Evolutionary conservation across 176 grass and related monocot genomes (phyloP).

Genomic region (Avena atlantica): DNA sequence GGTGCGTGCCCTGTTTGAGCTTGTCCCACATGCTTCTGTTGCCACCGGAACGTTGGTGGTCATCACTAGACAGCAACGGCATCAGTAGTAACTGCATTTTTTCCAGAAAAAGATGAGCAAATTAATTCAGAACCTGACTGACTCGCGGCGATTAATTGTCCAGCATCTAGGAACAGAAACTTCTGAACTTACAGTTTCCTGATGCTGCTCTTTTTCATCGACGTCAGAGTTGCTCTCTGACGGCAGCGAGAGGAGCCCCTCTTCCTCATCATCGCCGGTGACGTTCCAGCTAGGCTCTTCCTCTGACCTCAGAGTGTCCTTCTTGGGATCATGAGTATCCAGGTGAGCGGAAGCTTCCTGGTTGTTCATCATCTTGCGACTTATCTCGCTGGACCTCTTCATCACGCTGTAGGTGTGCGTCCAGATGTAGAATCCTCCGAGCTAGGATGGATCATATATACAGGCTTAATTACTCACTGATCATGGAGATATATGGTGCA

Average conservation of each 20-base stretch:
- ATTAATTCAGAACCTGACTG: neutral
- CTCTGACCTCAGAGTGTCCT: neutral
- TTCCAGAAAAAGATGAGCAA: neutral
- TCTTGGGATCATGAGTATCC: neutral
- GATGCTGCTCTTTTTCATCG: neutral
- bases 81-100: neutral
- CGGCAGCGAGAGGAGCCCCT: too few relatives aligned
- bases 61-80: slow-evolving; percentile 41
- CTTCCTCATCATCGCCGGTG: neutral
- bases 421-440: too few relatives aligned
- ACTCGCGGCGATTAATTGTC: too few relatives aligned
- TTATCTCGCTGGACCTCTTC: slow-evolving; percentile 50
- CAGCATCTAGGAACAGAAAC: too few relatives aligned
- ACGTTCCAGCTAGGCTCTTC: slow-evolving; percentile 15
- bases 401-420: too few relatives aligned
- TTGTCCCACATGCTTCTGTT: too few relatives aligned
- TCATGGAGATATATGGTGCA: too few relatives aligned
- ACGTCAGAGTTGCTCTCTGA: too few relatives aligned
- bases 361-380: neutral
- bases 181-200: neutral
- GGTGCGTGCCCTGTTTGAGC: too few relatives aligned
- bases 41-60: neutral
- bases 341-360: slow-evolving; percentile 9
- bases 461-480: too few relatives aligned
- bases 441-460: too few relatives aligned